Evolutionary conservation across 257 asterid genomes (phyloP).

Genomic region (Solanum rostratum): DNA sequence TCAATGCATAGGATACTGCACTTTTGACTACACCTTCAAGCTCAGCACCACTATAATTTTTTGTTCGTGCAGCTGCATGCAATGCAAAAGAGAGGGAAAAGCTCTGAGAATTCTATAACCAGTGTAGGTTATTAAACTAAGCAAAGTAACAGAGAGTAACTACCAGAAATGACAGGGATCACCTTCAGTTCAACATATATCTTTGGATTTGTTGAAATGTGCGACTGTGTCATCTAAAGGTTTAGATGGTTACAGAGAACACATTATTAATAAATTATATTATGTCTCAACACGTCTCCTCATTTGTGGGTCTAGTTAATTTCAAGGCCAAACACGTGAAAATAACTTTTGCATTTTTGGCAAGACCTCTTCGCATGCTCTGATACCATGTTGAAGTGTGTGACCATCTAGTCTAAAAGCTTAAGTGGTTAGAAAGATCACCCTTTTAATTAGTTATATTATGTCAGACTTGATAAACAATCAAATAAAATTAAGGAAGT

Average conservation of each 20-base stretch:
- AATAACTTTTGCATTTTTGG: neutral
- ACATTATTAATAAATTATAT: neutral
- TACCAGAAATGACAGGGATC: neutral
- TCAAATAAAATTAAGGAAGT: neutral
- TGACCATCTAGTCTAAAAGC: neutral
- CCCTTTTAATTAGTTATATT: neutral
- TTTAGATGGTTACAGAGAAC: neutral
- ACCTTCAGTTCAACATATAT: neutral
- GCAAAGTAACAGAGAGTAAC: neutral
- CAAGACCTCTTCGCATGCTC: neutral
- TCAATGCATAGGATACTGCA: conserved; percentile 97
- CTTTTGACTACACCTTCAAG: conserved; percentile 99
- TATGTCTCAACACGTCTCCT: neutral
- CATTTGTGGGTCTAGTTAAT: neutral
- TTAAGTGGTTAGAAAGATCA: neutral
- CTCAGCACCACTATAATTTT: conserved; percentile 97
- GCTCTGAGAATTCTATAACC: neutral
- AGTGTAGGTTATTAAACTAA: neutral
- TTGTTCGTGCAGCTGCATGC: conserved; percentile 87
- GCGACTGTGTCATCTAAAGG: neutral
- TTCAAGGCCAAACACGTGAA: neutral
- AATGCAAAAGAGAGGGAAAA: neutral
- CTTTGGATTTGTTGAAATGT: neutral
- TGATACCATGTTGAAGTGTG: neutral
- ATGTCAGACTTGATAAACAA: neutral